Evolutionary conservation across 2,329 filamentous ascomycete species (phyloP).

Genomic region (Neoascochyta sp.): DNA sequence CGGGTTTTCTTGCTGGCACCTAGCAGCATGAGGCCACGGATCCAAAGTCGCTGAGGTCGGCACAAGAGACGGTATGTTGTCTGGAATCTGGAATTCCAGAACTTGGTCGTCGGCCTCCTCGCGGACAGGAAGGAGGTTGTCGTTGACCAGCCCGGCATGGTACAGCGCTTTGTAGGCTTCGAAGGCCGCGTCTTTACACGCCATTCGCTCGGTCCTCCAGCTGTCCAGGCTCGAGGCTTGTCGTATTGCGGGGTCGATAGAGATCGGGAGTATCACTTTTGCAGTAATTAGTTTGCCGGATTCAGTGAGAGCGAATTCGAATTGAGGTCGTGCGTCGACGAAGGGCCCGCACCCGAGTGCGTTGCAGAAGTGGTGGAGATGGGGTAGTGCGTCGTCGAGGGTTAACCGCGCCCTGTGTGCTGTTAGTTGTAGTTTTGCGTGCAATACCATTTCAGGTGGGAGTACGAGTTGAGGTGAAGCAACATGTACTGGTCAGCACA

Average conservation of each 20-base stretch:
- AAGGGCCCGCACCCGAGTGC: constrained; percentile 57
- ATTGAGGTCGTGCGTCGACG: constrained; percentile 65
- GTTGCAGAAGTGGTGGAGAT: constrained; percentile 78
- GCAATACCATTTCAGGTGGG: background rate
- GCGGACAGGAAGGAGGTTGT: constrained; percentile 67
- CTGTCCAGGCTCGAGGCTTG: constrained; percentile 46
- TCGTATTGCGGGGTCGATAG: constrained; percentile 61
- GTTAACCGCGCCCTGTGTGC: constrained; percentile 61
- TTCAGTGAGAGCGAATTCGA: constrained; percentile 51
- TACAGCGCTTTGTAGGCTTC: constrained; percentile 72
- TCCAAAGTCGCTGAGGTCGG: constrained; percentile 22
- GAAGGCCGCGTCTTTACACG: constrained; percentile 78
- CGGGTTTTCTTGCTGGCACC: constrained; percentile 9
- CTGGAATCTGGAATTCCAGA: constrained; percentile 21
- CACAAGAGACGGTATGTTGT: constrained; percentile 27
- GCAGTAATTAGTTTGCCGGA: constrained; percentile 45
- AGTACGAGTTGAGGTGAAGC: too few species aligned
- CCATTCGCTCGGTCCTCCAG: constrained; percentile 72
- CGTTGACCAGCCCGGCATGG: constrained; percentile 66
- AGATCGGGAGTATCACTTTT: constrained; percentile 67
- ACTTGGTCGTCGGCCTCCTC: constrained; percentile 16
- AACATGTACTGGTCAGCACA: too few species aligned
- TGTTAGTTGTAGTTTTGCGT: background rate
- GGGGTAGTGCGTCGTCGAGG: constrained; percentile 67
- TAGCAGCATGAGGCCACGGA: constrained; percentile 27